Evolutionary conservation across 495 filamentous ascomycete genomes (phyloP).

Genomic region (Usnea hakonensis): DNA sequence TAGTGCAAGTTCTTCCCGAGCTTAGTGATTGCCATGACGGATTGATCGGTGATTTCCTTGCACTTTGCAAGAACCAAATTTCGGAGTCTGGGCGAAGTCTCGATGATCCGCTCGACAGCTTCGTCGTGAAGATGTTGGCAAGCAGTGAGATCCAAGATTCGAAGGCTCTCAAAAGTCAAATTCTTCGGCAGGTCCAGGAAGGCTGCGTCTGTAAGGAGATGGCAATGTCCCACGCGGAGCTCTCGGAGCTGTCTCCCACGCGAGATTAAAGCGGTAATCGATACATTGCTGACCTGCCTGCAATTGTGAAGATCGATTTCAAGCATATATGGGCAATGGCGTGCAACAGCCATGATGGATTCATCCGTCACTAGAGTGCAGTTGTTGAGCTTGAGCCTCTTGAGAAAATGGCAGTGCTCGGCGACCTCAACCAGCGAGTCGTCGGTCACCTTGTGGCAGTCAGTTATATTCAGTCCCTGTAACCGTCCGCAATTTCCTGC

Average conservation of each 20-base stretch:
- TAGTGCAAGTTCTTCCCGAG: conserved; percentile 95
- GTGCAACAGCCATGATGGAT: conserved; percentile 76
- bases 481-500: conserved; percentile 73
- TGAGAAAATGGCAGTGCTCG: conserved; percentile 74
- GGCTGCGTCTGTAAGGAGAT: conserved; percentile 70
- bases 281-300: conserved; percentile 65
- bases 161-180: conserved; percentile 70
- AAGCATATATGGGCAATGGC: conserved; percentile 80
- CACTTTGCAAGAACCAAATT: conserved; percentile 95
- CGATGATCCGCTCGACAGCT: conserved; percentile 78
- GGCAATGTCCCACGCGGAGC: conserved; percentile 76
- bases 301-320: conserved; percentile 95
- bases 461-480: conserved; percentile 89
- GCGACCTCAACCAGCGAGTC: conserved; percentile 77
- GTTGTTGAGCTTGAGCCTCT: conserved; percentile 90
- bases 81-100: conserved; percentile 75
- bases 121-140: conserved; percentile 76
- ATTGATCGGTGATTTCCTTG: conserved; percentile 78
- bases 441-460: conserved; percentile 76
- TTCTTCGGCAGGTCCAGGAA: conserved; percentile 73
- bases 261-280: conserved; percentile 68
- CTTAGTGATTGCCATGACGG: conserved; percentile 76
- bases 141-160: conserved; percentile 89
- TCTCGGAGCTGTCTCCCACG: conserved; percentile 78
- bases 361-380: conserved; percentile 70